Percentiles rank a stretch among this genome's conserved stretches.
Evolutionary conservation across 176 grass and related monocot species (phyloP).

Genomic region (Oryza brachyantha): DNA sequence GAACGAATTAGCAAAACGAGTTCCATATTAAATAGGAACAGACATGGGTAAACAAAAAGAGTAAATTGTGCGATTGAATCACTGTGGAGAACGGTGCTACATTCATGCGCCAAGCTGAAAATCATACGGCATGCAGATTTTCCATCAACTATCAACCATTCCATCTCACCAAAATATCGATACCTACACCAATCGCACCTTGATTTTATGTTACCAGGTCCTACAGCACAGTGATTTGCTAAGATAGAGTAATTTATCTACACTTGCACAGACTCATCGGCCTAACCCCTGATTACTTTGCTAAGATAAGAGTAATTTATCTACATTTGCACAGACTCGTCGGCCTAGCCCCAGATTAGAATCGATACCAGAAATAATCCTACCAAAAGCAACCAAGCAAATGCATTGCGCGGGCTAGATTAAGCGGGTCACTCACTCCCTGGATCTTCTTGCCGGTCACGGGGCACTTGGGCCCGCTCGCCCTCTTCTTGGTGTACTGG

Average conservation of each 20-base stretch:
- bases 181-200: too few relatives aligned
- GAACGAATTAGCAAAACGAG: background rate
- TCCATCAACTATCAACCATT: too few relatives aligned
- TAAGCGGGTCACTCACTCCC: slow-evolving; percentile 55
- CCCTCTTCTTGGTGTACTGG: slow-evolving; percentile 94
- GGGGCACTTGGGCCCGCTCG: slow-evolving; percentile 87
- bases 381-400: slow-evolving; percentile 2
- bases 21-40: background rate
- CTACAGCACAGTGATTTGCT: background rate
- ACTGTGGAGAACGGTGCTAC: background rate
- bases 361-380: background rate
- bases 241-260: background rate
- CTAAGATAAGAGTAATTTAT: background rate
- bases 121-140: background rate
- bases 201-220: background rate
- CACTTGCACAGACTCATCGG: background rate
- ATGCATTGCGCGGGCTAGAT: background rate
- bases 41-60: background rate
- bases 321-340: background rate
- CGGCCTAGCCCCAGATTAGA: background rate
- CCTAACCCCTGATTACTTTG: background rate
- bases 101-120: background rate
- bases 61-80: background rate
- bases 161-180: too few relatives aligned
- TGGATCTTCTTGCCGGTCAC: slow-evolving; percentile 96